Evolutionary conservation across 2,329 filamentous ascomycete species (phyloP).

Genomic region (Botrytis paeoniae): DNA sequence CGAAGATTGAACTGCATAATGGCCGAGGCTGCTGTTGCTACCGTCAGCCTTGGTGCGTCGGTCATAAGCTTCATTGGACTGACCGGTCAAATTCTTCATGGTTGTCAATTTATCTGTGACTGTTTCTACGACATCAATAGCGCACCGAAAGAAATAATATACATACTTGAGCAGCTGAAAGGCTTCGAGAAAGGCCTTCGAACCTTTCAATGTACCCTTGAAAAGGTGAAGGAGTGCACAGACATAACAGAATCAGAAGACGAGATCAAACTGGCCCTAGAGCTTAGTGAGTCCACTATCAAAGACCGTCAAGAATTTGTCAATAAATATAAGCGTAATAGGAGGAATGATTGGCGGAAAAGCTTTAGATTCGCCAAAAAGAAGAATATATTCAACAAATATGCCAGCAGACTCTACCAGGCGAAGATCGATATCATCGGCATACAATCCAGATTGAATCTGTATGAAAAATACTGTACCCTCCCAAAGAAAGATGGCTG

Average conservation of each 20-base stretch:
- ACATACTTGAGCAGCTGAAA: background rate
- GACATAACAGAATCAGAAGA: background rate
- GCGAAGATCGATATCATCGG: background rate
- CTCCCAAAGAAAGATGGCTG: background rate
- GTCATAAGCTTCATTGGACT: background rate
- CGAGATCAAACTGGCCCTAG: background rate
- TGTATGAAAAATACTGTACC: background rate
- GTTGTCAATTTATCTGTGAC: background rate
- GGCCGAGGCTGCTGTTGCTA: background rate
- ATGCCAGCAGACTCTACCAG: background rate
- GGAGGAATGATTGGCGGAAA: background rate
- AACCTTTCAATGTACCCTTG: background rate
- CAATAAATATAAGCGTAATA: background rate
- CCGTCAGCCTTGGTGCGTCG: background rate
- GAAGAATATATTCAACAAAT: background rate
- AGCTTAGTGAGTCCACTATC: background rate
- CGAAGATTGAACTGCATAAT: background rate
- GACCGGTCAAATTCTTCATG: background rate
- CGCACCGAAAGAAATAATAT: background rate
- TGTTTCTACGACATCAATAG: background rate
- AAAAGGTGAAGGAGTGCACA: background rate
- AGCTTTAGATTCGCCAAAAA: background rate
- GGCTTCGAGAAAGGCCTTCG: background rate
- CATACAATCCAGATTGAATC: background rate
- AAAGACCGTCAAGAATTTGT: background rate